phyloP scores from a whole-genome alignment of 2,329 filamentous ascomycete species.

The Ascochyta viciae-villosae region DNA sequence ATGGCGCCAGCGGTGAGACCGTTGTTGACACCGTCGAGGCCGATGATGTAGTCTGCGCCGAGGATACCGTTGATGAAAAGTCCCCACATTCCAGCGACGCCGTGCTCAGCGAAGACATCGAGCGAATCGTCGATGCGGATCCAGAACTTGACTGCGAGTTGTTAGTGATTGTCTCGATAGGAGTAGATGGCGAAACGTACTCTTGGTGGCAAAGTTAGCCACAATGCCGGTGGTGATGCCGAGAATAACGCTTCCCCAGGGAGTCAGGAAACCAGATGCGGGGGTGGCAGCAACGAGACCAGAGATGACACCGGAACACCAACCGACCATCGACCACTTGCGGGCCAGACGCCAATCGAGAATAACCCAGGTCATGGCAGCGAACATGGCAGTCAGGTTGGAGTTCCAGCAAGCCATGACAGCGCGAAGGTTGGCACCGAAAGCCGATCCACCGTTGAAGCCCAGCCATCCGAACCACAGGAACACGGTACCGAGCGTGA shows the following conservation, averaged over 20 bases:
- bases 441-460: slow-evolving; percentile 96
- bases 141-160: slow-evolving; percentile 68
- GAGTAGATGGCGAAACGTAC: slow-evolving; percentile 59
- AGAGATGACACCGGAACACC: slow-evolving; percentile 88
- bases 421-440: slow-evolving; percentile 91
- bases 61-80: slow-evolving; percentile 81
- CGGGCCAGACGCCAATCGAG: slow-evolving; percentile 93
- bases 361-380: slow-evolving; percentile 89
- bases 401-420: slow-evolving; percentile 99
- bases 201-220: slow-evolving; percentile 87
- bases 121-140: slow-evolving; percentile 85
- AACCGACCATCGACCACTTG: slow-evolving; percentile 94
- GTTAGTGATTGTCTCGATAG: slow-evolving; percentile 25
- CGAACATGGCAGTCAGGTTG: slow-evolving; percentile 91
- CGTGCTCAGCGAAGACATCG: slow-evolving; percentile 92
- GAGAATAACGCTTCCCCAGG: slow-evolving; percentile 68
- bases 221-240: slow-evolving; percentile 69
- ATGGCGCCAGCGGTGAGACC: slow-evolving; percentile 69
- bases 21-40: slow-evolving; percentile 77
- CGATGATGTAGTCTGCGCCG: slow-evolving; percentile 75
- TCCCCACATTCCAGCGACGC: slow-evolving; percentile 80
- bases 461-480: slow-evolving; percentile 99
- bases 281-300: slow-evolving; percentile 88
- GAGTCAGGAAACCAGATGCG: slow-evolving; percentile 78
- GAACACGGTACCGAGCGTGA: slow-evolving; percentile 91